Percentiles rank a stretch among this genome's conserved stretches.
Evolutionary conservation across 305 asterid species (phyloP).

Genomic region (Rubia occidens): DNA sequence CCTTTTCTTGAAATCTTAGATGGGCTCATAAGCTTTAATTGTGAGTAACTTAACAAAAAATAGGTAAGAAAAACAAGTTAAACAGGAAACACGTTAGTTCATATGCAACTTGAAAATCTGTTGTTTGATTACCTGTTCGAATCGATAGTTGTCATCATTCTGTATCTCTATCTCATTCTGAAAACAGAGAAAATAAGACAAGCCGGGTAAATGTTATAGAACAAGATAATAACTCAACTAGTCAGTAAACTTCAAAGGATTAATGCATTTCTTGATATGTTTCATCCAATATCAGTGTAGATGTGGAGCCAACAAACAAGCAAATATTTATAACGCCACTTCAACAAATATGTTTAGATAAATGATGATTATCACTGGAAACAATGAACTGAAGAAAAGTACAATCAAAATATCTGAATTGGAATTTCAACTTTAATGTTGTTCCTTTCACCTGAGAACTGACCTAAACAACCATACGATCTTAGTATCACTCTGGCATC

Average conservation of each 20-base stretch:
- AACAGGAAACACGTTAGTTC: not conserved
- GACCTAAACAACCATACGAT: not conserved
- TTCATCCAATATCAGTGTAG: not conserved
- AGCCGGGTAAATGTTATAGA: constrained; percentile 8
- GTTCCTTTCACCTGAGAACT: not conserved
- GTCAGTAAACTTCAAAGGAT: not conserved
- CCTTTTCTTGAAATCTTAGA: not conserved
- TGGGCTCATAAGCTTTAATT: not conserved
- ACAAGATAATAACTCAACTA: not conserved
- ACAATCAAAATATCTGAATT: not conserved
- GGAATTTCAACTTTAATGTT: not conserved
- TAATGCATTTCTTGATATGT: not conserved
- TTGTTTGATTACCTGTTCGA: constrained; percentile 65
- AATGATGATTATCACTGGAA: not conserved
- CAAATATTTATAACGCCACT: not conserved
- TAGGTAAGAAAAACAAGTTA: not conserved
- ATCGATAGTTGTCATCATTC: constrained; percentile 73
- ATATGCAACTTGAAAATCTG: constrained; percentile 8
- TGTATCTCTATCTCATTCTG: constrained; percentile 91
- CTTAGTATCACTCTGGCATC: not conserved
- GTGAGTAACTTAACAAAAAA: not conserved
- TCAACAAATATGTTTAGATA: not conserved
- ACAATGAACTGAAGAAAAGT: not conserved
- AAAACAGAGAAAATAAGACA: constrained; percentile 20
- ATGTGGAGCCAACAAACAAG: not conserved